Percentiles rank a stretch among this genome's conserved stretches.
Conservation (phyloP, 208 protist genomes). For the Acanthamoeba lenticulata region DNA sequence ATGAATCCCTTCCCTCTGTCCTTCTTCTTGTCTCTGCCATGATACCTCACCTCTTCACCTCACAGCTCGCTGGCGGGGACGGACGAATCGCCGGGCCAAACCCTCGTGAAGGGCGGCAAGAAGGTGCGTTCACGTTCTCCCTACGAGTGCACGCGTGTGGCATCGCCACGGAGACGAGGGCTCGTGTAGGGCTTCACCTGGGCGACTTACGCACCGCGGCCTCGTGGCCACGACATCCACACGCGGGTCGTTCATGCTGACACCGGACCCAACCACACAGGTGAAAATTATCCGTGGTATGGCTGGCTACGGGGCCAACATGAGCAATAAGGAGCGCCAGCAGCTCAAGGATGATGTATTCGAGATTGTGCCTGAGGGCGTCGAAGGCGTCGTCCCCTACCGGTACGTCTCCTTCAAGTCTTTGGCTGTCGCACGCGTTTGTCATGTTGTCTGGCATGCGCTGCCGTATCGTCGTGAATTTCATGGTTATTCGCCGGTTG, state of each 20-base stretch:
- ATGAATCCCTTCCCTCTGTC: no score
- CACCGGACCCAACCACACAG: neutral
- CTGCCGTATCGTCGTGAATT: neutral
- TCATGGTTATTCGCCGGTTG: no score
- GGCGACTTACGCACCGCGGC: no score
- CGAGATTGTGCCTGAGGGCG: constrained; percentile 43
- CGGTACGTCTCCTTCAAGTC: neutral
- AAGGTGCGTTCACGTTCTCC: neutral
- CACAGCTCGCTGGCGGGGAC: constrained; percentile 71
- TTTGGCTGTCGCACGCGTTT: neutral
- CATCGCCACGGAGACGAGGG: neutral
- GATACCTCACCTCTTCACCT: neutral
- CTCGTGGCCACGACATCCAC: neutral
- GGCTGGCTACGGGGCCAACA: constrained; percentile 53
- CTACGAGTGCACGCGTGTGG: neutral
- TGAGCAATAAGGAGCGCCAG: constrained; percentile 57
- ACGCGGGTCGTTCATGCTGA: no score
- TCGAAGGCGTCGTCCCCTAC: constrained; percentile 55
- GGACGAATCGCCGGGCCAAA: constrained; percentile 77
- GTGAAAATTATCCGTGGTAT: constrained; percentile 66
- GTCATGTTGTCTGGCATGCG: neutral
- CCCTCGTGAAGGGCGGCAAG: constrained; percentile 77
- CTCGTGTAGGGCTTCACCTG: neutral
- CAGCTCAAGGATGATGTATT: constrained; percentile 42
- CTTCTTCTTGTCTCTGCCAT: neutral